phyloP scores from a whole-genome alignment of 2,329 filamentous ascomycete species.

The Eutypella sp. region DNA sequence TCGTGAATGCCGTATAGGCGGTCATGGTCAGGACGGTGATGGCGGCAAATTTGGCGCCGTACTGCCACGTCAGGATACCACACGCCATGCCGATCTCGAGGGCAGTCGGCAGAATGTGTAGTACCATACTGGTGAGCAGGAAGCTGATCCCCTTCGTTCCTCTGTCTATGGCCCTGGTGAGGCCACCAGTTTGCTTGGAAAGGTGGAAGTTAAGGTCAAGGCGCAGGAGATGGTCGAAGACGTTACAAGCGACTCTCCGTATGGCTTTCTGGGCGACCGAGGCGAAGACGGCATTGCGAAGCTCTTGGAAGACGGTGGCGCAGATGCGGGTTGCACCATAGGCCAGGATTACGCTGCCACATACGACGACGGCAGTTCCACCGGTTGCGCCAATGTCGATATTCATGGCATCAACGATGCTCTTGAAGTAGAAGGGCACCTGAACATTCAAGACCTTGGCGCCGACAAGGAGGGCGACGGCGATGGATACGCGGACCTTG shows the following conservation, averaged over 20 bases:
- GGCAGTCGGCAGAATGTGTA: constrained; percentile 90
- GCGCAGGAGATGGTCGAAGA: constrained; percentile 83
- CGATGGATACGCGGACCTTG: constrained; percentile 77
- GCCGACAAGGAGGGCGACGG: constrained; percentile 77
- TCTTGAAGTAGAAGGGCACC: constrained; percentile 99
- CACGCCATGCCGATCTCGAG: constrained; percentile 94
- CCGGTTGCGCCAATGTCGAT: constrained; percentile 81
- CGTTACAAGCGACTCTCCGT: constrained; percentile 80
- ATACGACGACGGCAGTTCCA: constrained; percentile 84
- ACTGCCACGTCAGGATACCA: constrained; percentile 93
- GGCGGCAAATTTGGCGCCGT: constrained; percentile 83
- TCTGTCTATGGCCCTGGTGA: constrained; percentile 90
- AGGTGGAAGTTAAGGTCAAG: constrained; percentile 93
- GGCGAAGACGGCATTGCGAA: constrained; percentile 94
- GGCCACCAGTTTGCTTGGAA: constrained; percentile 85
- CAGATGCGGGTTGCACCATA: constrained; percentile 88
- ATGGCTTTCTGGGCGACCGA: constrained; percentile 97
- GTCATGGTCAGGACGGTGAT: constrained; percentile 90
- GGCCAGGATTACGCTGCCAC: constrained; percentile 87
- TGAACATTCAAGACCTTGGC: constrained; percentile 96
- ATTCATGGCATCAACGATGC: constrained; percentile 96
- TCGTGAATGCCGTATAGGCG: constrained; percentile 93
- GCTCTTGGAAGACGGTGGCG: constrained; percentile 83
- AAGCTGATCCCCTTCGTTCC: constrained; percentile 99
- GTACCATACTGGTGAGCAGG: constrained; percentile 94